A percentile compares a stretch with the other conserved stretches of the same genome.
phyloP scores from a whole-genome alignment of 345 rosid species.

The Camelina laxa region DNA sequence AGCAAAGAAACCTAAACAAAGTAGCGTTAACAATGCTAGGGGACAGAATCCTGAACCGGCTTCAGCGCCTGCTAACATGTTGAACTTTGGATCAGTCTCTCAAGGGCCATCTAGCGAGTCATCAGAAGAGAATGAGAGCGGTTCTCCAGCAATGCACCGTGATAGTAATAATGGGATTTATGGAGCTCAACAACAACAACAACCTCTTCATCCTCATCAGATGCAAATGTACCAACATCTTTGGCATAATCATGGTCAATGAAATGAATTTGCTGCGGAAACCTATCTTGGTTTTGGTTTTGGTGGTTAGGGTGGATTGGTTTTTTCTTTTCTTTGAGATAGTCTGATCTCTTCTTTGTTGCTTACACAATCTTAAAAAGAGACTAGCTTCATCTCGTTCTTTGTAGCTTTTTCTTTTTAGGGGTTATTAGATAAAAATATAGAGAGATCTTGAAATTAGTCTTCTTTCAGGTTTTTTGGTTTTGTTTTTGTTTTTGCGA shows the following conservation, averaged over 20 bases:
- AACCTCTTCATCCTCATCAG: constrained; percentile 17
- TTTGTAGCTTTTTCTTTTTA: background rate
- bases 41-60: constrained; percentile 59
- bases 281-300: background rate
- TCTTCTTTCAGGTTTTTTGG: background rate
- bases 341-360: background rate
- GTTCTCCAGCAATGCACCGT: constrained; percentile 31
- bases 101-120: constrained; percentile 81
- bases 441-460: constrained; percentile 21
- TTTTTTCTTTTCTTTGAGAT: constrained; percentile 4
- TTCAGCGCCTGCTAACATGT: constrained; percentile 55
- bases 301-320: constrained; percentile 19
- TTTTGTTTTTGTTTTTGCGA: background rate
- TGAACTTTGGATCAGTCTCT: constrained; percentile 72
- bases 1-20: constrained; percentile 17
- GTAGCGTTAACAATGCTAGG: constrained; percentile 3
- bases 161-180: constrained; percentile 27
- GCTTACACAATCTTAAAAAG: background rate
- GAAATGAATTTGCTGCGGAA: background rate
- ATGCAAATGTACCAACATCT: constrained; percentile 33
- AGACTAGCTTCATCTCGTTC: constrained; percentile 15
- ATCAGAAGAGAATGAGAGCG: constrained; percentile 68
- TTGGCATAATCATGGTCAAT: constrained; percentile 35
- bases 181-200: constrained; percentile 39
- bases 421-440: constrained; percentile 8